phyloP scores from a whole-genome alignment of 2,329 filamentous ascomycete genomes.

The Tolypocladium sp. region DNA sequence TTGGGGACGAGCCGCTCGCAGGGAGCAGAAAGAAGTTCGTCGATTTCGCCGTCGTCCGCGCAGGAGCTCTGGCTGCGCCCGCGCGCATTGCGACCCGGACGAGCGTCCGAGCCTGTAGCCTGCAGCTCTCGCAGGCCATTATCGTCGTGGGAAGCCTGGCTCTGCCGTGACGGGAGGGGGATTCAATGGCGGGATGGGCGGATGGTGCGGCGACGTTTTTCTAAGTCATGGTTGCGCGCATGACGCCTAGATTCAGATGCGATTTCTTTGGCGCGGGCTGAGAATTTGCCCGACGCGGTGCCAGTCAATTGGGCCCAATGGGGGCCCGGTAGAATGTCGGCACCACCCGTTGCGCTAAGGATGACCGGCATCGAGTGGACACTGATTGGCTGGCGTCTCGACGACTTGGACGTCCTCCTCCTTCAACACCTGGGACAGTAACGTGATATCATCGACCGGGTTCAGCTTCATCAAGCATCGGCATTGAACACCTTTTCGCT shows the following conservation, averaged over 20 bases:
- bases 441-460: too few species aligned
- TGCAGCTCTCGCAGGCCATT: slow-evolving; percentile 43
- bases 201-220: neutral
- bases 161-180: neutral
- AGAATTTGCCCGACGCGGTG: neutral
- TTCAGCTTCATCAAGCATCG: neutral
- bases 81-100: slow-evolving; percentile 23
- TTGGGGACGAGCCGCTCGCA: neutral
- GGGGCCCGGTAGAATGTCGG: slow-evolving; percentile 6
- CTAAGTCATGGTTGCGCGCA: neutral
- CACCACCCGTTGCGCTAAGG: neutral
- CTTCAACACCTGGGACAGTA: neutral
- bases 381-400: neutral
- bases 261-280: neutral
- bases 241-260: neutral
- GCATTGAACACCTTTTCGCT: neutral
- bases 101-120: slow-evolving; percentile 31
- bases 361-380: neutral
- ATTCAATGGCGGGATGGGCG: neutral
- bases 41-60: slow-evolving; percentile 6
- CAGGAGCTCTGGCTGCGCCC: slow-evolving; percentile 15
- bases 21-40: neutral
- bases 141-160: neutral
- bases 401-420: neutral
- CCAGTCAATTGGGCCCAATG: neutral